These are phyloP conservation scores for Ephemerocybe angulata DNA, from an alignment of 768 basidiomycete genomes.

Conservation along the genomic window DNA sequence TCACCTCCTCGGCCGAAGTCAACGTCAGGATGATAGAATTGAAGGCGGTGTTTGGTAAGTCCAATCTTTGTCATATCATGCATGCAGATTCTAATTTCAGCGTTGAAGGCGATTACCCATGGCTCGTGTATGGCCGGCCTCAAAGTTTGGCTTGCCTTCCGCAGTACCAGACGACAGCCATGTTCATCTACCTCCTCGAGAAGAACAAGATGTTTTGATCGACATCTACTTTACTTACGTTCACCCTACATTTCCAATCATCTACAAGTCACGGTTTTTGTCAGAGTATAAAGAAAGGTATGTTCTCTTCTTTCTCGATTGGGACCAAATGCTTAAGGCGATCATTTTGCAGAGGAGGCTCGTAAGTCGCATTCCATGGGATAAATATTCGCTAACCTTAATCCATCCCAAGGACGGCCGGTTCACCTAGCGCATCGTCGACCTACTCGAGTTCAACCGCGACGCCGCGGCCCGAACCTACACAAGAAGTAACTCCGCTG, in stretches of 20 bases:
- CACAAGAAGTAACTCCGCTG: slow-evolving; percentile 64
- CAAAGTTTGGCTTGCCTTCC: slow-evolving; percentile 36
- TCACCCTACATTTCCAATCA: slow-evolving; percentile 78
- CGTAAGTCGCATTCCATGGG: too few species aligned
- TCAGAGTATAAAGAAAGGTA: slow-evolving; percentile 57
- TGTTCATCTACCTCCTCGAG: slow-evolving; percentile 54
- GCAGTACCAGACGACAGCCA: slow-evolving; percentile 43
- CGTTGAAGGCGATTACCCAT: slow-evolving; percentile 63
- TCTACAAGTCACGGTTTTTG: slow-evolving; percentile 71
- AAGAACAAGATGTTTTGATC: slow-evolving; percentile 64
- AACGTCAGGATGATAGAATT: slow-evolving; percentile 63
- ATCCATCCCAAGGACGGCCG: neutral
- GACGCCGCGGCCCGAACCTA: slow-evolving; percentile 47
- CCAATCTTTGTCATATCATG: slow-evolving; percentile 6
- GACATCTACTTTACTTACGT: slow-evolving; percentile 79
- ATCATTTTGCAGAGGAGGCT: neutral
- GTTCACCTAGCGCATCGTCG: slow-evolving; percentile 19
- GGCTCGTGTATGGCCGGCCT: slow-evolving; percentile 70
- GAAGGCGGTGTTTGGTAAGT: slow-evolving; percentile 65
- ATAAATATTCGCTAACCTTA: too few species aligned
- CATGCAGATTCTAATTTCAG: neutral
- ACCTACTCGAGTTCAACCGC: too few species aligned
- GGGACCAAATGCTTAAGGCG: neutral
- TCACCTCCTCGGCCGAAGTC: slow-evolving; percentile 64
- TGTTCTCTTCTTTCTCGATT: neutral